Base-by-base conservation (phyloP, 441 rosid species). In the Populus hybrid region DNA sequence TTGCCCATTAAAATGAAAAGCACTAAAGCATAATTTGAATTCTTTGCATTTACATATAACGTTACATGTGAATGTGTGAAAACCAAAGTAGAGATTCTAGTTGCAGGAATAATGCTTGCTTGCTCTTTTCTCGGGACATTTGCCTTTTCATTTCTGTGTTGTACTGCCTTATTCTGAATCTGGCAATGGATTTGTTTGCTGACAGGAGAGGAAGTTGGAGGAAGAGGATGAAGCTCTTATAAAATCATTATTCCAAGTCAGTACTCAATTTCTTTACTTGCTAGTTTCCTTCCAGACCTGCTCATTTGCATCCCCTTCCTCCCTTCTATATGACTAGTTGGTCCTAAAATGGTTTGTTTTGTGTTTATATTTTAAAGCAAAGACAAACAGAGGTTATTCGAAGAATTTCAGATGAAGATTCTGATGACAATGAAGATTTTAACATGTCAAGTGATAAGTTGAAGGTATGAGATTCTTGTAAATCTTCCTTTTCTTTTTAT, bases 141-240 rank as follows among this genome's bases (percentile, higher is more conserved):
- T 69, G 21, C 26, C 6, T 77, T 50, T 30, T 30, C 8, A 38
- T 71, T 59, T 68, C 11, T 64, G 57, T 46, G 76, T 30, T 73
- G 19, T 50, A 23, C 57, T 7, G 28, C 7, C 5, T 70, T 35
- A n/a, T 65, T 46, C 67, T 71, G 71, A 71, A 10, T 10, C 50
- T 50, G n/a, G 7, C 2, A 9, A 67, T 38, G 35, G 66, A 75
- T 42, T 75, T 35, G 18, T 69, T 7, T 74, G 72, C 38, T 81
- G 35, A 77, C 86, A 94, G 97, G 95, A 89, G 79, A 89, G 89
- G 85, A 87, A 87, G 72, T 73, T 92, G 82, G 98, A 95, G 82
- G 98, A 94, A 84, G 98, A 92, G 79, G 99, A 95, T 81, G 97
- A 92, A 84, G 92, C 89, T 1, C 90, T 92, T 68, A 84, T 95